Base-by-base conservation (phyloP, 768 basidiomycete genomes). In the Russula brevipes region DNA sequence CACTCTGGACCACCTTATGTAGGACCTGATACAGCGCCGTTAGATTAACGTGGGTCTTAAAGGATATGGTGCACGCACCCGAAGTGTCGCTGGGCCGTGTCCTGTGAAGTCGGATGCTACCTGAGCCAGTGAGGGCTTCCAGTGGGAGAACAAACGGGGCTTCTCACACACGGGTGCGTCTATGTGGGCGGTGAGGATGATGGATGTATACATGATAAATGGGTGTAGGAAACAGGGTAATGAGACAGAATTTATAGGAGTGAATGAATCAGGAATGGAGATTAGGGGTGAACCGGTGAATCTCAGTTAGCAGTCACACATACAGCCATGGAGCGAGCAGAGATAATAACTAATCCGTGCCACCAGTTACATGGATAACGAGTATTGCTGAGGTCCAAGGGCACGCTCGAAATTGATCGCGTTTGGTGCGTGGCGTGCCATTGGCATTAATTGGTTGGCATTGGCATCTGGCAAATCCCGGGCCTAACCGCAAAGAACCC, bases 61-160 rank as follows among this genome's bases (percentile, higher is more conserved):
- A 24, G 5, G 12, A 6, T 31, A 1, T 3, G 31, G 19, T 19
- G 33, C 36, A 58, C 17, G 9, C n/a, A 59, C 59, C 19, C 35
- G 42, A 24, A 59, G 59, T 24, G 53, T 54, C 11, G 44, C 36
- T 4, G 24, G 30, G 11, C 7, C n/a, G 53, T 53, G 59, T 36
- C 39, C 46, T 1, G 45, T 30, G n/a, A 24, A 12, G 16, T 49
- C 45, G 24, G 51, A 47, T 45, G 42, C 2, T 11, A 35, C 59
- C 45, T 36, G 59, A 11, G 41, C 60, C 53, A 60, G 35, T 31
- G 60, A 60, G 7, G 60, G 60, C 45, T 60, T 60, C 60, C 60
- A 60, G 12, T 60, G 60, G 1, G 60, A 54, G 12, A 60, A 60
- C 11, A 60, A 47, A 47, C 60, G 60, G 36, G 60, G 60, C 53